phyloP scores from a whole-genome alignment of 139 green algal genomes.

The Zygnema circumcarinatum region DNA sequence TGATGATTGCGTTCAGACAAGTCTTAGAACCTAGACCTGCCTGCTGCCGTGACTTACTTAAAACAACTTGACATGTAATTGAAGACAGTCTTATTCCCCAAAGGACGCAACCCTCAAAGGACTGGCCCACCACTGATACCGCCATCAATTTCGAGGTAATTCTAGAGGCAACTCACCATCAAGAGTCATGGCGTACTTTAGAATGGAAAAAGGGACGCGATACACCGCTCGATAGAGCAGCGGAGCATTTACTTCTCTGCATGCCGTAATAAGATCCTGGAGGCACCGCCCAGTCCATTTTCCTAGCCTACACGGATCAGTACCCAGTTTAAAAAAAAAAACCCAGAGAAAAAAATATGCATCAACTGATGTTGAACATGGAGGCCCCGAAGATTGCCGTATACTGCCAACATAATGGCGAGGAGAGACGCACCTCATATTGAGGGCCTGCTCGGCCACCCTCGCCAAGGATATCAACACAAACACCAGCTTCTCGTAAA shows the following conservation, averaged over 20 bases:
- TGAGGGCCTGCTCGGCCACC: not conserved
- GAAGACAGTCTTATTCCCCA: too few relatives aligned
- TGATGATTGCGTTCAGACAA: too few relatives aligned
- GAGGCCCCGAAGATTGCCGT: not conserved
- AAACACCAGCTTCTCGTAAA: constrained; percentile 75
- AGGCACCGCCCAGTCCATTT: not conserved
- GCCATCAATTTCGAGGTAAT: too few relatives aligned
- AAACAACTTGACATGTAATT: too few relatives aligned
- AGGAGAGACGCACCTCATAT: not conserved
- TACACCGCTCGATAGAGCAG: constrained; percentile 84
- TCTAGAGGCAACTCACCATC: constrained; percentile 75
- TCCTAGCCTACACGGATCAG: not conserved
- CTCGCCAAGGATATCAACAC: constrained; percentile 70
- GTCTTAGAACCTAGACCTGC: too few relatives aligned
- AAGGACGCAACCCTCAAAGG: too few relatives aligned
- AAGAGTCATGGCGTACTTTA: constrained; percentile 99
- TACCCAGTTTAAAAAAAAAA: not conserved
- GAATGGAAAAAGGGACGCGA: constrained; percentile 76
- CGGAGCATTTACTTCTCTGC: constrained; percentile 81
- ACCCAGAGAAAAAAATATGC: not conserved
- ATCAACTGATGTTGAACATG: not conserved
- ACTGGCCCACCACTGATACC: too few relatives aligned
- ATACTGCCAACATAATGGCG: not conserved
- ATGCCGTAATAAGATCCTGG: constrained; percentile 66
- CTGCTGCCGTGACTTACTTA: too few relatives aligned